A percentile compares a stretch with the other conserved stretches of the same genome.
Evolutionary conservation across 495 filamentous ascomycete species (phyloP).

Genomic region (Penicillium turbatum): DNA sequence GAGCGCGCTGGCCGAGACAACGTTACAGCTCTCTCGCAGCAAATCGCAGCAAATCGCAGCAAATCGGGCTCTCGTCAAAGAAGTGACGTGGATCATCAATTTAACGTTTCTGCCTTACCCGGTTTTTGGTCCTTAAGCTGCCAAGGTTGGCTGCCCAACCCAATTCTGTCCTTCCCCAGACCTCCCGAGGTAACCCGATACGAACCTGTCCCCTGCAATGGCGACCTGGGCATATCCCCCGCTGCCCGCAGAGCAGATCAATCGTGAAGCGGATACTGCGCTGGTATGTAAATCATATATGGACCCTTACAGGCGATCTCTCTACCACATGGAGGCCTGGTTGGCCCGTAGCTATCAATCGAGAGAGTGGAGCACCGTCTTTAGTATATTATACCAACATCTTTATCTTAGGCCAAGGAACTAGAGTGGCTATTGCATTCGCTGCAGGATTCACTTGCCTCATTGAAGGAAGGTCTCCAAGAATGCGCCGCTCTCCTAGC

Average conservation of each 20-base stretch:
- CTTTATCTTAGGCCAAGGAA: slow-evolving; percentile 58
- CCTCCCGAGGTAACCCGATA: neutral
- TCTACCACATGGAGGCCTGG: slow-evolving; percentile 1
- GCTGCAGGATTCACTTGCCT: slow-evolving; percentile 69
- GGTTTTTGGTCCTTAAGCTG: too few relatives aligned
- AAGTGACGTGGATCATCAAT: slow-evolving; percentile 26
- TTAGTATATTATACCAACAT: slow-evolving; percentile 13
- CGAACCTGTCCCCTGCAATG: slow-evolving; percentile 45
- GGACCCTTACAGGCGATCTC: neutral
- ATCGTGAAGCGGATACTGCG: slow-evolving; percentile 61
- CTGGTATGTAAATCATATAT: slow-evolving; percentile 48
- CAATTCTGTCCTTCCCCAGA: neutral
- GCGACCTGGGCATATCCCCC: slow-evolving; percentile 75
- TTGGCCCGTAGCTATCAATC: slow-evolving; percentile 19
- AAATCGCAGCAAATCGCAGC: neutral
- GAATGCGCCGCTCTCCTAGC: slow-evolving; percentile 83
- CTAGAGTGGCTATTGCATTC: slow-evolving; percentile 81
- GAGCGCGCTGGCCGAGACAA: slow-evolving; percentile 8
- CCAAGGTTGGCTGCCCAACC: neutral
- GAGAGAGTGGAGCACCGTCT: slow-evolving; percentile 23
- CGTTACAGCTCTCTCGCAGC: slow-evolving; percentile 20
- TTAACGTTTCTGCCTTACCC: neutral
- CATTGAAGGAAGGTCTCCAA: slow-evolving; percentile 77
- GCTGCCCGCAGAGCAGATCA: slow-evolving; percentile 58
- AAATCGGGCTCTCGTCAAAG: neutral